These are phyloP conservation scores for Hylodesmum podocarpum DNA, from an alignment of 306 rosid species.

Conservation along the genomic window DNA sequence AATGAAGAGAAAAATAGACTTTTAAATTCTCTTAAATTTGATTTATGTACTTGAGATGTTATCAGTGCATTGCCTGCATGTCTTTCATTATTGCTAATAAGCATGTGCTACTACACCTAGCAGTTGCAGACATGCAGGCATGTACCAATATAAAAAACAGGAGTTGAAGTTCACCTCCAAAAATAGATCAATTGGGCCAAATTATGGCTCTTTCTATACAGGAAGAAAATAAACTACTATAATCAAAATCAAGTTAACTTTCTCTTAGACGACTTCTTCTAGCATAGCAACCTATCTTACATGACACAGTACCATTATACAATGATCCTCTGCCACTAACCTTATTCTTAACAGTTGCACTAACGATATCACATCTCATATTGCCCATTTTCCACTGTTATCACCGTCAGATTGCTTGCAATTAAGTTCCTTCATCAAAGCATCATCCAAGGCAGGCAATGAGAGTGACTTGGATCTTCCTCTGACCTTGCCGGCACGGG, in stretches of 20 bases:
- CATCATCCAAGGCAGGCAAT: conserved; percentile 50
- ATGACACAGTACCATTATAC: conserved; percentile 21
- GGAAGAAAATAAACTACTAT: neutral
- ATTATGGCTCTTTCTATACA: conserved; percentile 21
- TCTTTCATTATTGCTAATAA: conserved; percentile 15
- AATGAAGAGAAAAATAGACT: conserved; percentile 3
- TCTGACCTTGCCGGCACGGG: conserved; percentile 43
- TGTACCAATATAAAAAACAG: conserved; percentile 9
- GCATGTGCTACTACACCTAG: neutral
- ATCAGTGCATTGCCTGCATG: conserved; percentile 4
- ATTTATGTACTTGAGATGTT: conserved; percentile 25
- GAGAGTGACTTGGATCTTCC: conserved; percentile 66
- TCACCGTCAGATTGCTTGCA: conserved; percentile 43
- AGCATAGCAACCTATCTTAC: conserved; percentile 12
- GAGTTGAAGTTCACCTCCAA: conserved; percentile 11
- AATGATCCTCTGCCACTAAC: conserved; percentile 19
- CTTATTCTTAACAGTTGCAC: conserved; percentile 34
- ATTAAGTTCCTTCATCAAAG: conserved; percentile 45
- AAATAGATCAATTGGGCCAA: conserved; percentile 25
- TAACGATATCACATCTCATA: conserved; percentile 34
- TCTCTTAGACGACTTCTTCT: neutral
- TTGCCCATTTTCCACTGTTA: conserved; percentile 38
- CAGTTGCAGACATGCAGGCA: conserved; percentile 28
- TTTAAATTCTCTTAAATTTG: conserved; percentile 34
- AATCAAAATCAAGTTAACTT: neutral